Evolutionary conservation across 2,329 filamentous ascomycete species (phyloP), one percentile per base, ranked within the genome.

Genomic region (Pyrenochaeta sp.): DNA sequence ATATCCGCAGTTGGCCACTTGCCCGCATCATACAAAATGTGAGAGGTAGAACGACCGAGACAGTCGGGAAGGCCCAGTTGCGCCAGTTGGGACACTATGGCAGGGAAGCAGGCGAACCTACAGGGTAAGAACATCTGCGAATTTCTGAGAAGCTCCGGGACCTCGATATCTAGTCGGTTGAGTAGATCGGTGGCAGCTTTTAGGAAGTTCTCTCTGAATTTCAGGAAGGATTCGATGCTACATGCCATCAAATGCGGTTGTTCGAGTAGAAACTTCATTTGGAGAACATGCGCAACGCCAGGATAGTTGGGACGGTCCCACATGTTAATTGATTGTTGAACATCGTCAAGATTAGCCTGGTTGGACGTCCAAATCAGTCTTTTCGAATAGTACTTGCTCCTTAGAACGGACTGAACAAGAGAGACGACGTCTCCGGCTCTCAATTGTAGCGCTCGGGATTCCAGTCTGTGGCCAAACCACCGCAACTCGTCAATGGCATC

Each of bases 11-110:
- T 6, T 25, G 40, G 12, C 48, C 48, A 47, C 8, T 15, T 19
- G 7, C 48, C 48, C 5, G 43, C 32, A 24, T 57, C 54, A n/a
- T 44, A 40, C 3, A 48, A 8, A 24, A 57, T 34, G 15, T 52
- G 43, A 7, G 40, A 30, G n/a, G 45, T n/a, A 22, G 43, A 52
- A 22, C 54, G 42, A 8, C 54, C 54, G 12, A 52, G 36, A 25
- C 49, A 57, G 15, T 57, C 50, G 22, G 37, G 22, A 15, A 8
- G 10, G 15, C 25, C 40, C 2, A 2, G 27, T 46, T 28, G 22
- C n/a, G 34, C 2, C 24, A 42, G 13, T 15, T 27, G 13, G 4
- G 30, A 39, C 22, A 10, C 24, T 15, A 32, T 40, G 12, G 25
- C 25, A 3, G 22, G 19, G 2, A 22, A 27, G n/a, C 24, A 1